Evolutionary conservation across 2,329 filamentous ascomycete species (phyloP), one percentile per base, ranked within the genome.

Genomic region (Xenoacremonium recifei): DNA sequence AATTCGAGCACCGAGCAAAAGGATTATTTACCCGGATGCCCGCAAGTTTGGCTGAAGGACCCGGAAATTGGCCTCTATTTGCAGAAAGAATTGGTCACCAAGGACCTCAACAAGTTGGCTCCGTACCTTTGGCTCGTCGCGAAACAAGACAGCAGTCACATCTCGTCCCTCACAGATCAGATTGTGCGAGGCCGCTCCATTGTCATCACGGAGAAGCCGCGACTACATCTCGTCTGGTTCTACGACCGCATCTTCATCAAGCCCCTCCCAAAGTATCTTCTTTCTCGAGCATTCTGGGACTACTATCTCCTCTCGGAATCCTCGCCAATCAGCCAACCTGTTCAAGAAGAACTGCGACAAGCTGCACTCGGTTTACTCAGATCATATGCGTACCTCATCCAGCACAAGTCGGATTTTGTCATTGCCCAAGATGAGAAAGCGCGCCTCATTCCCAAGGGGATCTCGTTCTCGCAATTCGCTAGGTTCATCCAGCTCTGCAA

Each of bases 181-280:
- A 45, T 42, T 6, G 52, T 66, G 15, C 60, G 61, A 17, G 59
- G 55, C 1, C 67, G 70, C 9, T 44, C 63, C 21, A 58, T 72
- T 32, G 43, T 65, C 18, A 49, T 70, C 21, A 61, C 62, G 3
- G 67, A 72, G 45, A 49, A 61, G 16, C 59, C 66, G 1, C 58
- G 64, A 6, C 51, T 72, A 18, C 69, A 73, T 39, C 53, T 71
- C 3, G 52, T 69, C 7, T 71, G 67, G 68, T 57, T 62, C 44
- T 59, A 65, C 44, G 51, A 64, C 17, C 47, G 56, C 5, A 67
- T 71, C 20, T 70, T 63, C 49, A 52, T 71, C 54, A 72, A 71
- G 42, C 69, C 69, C 0, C 49, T 72, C 6, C 67, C 68, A 0
- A 47, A 48, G 6, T 69, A 62, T 42, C 60, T 69, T 7, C 57